Conservation (phyloP, 2,329 filamentous ascomycete genomes). For the Mycosphaerella sp. region DNA sequence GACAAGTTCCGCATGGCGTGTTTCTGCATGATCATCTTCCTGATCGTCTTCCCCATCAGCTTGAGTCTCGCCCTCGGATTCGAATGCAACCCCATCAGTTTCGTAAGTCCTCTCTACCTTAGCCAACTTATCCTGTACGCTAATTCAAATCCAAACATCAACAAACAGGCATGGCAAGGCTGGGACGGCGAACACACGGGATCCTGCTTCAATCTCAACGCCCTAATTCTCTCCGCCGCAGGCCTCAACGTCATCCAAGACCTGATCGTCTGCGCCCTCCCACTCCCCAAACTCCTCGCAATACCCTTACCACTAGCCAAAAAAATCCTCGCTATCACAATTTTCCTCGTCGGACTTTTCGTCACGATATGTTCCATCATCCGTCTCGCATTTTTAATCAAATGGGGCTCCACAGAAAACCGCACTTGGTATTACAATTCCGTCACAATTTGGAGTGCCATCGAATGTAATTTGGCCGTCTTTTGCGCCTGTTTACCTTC, state of each 20-base stretch:
- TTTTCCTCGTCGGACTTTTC: conserved; percentile 19
- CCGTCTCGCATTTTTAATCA: conserved; percentile 10
- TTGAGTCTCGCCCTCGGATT: conserved; percentile 10
- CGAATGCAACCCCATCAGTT: conserved; percentile 14
- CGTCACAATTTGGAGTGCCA: conserved; percentile 15
- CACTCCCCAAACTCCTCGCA: conserved; percentile 9
- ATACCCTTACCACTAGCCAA: conserved; percentile 4
- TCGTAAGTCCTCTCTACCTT: not conserved
- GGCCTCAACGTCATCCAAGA: conserved; percentile 12
- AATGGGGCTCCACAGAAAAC: conserved; percentile 12
- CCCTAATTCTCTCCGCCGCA: conserved; percentile 7
- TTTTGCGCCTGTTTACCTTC: conserved; percentile 20
- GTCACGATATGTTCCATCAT: conserved; percentile 19
- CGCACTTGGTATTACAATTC: conserved; percentile 16
- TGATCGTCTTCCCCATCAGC: conserved; percentile 1
- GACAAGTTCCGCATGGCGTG: conserved; percentile 9
- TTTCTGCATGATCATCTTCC: conserved; percentile 2
- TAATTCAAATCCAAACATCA: not conserved
- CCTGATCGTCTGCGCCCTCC: conserved; percentile 11
- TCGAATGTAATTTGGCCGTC: conserved; percentile 17
- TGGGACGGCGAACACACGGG: conserved; percentile 9
- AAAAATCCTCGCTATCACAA: conserved; percentile 3
- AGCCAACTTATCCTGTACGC: not conserved
- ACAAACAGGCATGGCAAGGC: conserved; percentile 3
- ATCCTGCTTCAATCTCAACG: conserved; percentile 7